Evolutionary conservation across 257 asterid genomes (phyloP), one percentile per base, ranked within the genome.

Genomic region (Ajuga chamaepitys): DNA sequence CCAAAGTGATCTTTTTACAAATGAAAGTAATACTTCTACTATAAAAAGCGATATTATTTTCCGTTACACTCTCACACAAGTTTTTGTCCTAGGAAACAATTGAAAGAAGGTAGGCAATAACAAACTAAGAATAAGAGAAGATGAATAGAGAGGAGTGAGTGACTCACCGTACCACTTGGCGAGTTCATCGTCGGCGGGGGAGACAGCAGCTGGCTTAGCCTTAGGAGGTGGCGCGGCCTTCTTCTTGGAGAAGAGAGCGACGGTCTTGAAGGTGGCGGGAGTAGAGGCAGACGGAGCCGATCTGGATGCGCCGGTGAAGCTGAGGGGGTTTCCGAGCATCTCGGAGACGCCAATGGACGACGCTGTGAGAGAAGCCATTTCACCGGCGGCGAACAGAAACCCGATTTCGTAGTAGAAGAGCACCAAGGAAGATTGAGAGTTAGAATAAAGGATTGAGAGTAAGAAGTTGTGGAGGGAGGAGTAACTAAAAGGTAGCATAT

Each of bases 161-260:
- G 37, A 75, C 96, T 78, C 66, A 91, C 98, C 98, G 63, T 89
- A 93, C 98, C 98, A 93, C 95, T 93, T 93, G 86, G 98, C 86
- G 74, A 93, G 97, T 93, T 93, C 98, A 14, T 89, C 96, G 68
- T 77, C 64, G 5, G 75, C 75, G 0, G 95, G 80, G 62, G 96
- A 61, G 47, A 71, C 82, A 2, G 81, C 77, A 2, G 67, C 82
- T 4, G 84, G 45, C 81, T 91, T 91, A 46, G 91, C 21, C 74
- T 88, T 90, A 50, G 88, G 67, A 5, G 37, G 37, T 4, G 84
- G 46, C 9, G 88, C 77, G 1, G 87, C 70, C 46, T 81, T 78
- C 87, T 87, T 87, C 88, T 83, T 89, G 25, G 85, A 72, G 85
- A 89, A 93, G 68, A 93, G 80, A 17, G 98, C 96, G 4, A 89